Percentiles rank a stretch among this genome's conserved stretches.
Evolutionary conservation across 108 stramenopile genomes (phyloP).

Genomic region (Nitzschia sp.): DNA sequence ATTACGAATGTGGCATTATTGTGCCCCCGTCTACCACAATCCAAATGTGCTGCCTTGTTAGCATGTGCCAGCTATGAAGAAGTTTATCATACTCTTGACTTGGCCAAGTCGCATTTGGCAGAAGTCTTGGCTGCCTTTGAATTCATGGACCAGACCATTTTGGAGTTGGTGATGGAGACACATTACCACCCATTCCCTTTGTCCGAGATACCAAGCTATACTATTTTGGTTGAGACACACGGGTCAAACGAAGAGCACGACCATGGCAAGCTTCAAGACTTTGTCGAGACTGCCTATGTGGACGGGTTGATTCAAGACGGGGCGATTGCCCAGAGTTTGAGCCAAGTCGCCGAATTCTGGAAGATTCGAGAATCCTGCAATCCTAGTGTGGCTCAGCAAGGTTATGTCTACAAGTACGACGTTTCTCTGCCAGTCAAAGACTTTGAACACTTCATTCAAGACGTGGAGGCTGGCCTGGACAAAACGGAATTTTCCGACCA

Average conservation of each 20-base stretch:
- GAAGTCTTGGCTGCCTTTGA: constrained; percentile 93
- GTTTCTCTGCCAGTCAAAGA: constrained; percentile 79
- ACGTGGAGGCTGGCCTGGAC: constrained; percentile 47
- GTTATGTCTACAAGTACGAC: constrained; percentile 94
- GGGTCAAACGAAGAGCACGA: constrained; percentile 86
- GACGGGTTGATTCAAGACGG: constrained; percentile 68
- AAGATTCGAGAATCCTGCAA: constrained; percentile 75
- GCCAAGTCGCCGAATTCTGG: constrained; percentile 77
- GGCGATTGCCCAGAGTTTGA: constrained; percentile 79
- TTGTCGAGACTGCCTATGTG: constrained; percentile 70
- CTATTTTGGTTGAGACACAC: constrained; percentile 89
- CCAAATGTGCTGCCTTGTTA: constrained; percentile 77
- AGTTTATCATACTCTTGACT: constrained; percentile 56
- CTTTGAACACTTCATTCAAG: constrained; percentile 70
- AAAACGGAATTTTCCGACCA: constrained; percentile 2
- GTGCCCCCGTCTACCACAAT: constrained; percentile 68
- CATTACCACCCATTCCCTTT: constrained; percentile 17
- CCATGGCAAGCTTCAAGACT: constrained; percentile 78
- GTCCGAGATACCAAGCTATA: constrained; percentile 45
- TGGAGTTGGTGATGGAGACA: constrained; percentile 46
- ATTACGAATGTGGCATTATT: constrained; percentile 84
- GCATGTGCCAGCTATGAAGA: constrained; percentile 68
- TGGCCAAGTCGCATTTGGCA: constrained; percentile 67
- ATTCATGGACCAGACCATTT: constrained; percentile 79
- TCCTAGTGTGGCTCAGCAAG: constrained; percentile 52